Conservation (phyloP, 2,329 filamentous ascomycete genomes). For the Colletotrichum simmondsii region DNA sequence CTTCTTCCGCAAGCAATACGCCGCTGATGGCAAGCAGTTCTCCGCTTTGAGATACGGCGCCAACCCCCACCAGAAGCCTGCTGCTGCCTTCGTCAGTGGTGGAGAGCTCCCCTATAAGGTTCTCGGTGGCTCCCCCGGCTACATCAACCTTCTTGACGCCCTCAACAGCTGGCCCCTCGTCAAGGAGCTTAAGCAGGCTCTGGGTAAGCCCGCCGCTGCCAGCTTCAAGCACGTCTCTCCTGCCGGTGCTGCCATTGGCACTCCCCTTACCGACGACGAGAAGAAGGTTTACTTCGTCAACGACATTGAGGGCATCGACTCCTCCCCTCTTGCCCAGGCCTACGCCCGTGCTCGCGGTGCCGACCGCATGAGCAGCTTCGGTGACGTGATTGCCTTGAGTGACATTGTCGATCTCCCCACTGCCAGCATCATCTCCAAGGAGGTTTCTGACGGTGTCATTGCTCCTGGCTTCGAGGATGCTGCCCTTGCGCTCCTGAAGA, state of each 20-base stretch:
- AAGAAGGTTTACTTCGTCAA: conserved; percentile 99
- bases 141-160: conserved; percentile 96
- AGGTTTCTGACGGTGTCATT: conserved; percentile 97
- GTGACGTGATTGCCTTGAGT: conserved; percentile 93
- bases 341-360: conserved; percentile 96
- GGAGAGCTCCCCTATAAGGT: conserved; percentile 93
- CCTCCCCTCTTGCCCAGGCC: conserved; percentile 88
- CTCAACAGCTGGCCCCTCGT: conserved; percentile 97
- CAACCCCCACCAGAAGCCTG: conserved; percentile 98
- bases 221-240: conserved; percentile 99
- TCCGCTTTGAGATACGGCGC: conserved; percentile 91
- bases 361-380: conserved; percentile 98
- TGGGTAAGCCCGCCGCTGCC: conserved; percentile 89
- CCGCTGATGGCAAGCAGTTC: conserved; percentile 84
- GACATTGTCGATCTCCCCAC: conserved; percentile 92
- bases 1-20: conserved; percentile 98
- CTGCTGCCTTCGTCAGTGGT: conserved; percentile 81
- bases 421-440: conserved; percentile 96
- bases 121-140: conserved; percentile 88
- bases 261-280: conserved; percentile 86
- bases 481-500: conserved; percentile 89
- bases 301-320: conserved; percentile 89
- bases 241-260: conserved; percentile 92
- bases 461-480: conserved; percentile 87
- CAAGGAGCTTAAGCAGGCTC: conserved; percentile 91